Percentiles rank a stretch among this genome's conserved stretches.
These are phyloP conservation scores for Anisogramma anomala DNA, from an alignment of 2,329 filamentous ascomycete genomes.

Conservation along the genomic window DNA sequence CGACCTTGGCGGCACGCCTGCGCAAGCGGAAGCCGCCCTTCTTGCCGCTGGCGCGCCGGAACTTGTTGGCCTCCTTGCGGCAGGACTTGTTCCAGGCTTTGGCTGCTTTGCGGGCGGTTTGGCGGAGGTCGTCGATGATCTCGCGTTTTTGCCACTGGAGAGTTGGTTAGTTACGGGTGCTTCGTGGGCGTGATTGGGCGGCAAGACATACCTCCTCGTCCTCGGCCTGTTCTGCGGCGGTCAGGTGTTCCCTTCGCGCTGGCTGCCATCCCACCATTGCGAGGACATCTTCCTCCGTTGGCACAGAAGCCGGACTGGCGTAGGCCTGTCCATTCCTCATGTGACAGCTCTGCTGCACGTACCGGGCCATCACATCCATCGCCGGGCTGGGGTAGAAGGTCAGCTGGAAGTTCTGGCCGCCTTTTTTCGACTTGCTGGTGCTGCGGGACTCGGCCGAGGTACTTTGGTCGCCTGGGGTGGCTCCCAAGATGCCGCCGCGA, in stretches of 20 bases:
- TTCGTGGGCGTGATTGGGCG: no score
- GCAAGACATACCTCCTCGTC: conserved; percentile 8
- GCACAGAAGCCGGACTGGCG: neutral
- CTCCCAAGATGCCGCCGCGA: neutral
- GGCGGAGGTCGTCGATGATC: conserved; percentile 2
- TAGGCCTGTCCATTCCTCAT: neutral
- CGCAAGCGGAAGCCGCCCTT: neutral
- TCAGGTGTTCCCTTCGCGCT: neutral
- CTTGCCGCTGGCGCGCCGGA: neutral
- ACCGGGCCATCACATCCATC: conserved; percentile 6
- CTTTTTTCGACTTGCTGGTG: neutral
- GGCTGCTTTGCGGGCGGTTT: conserved; percentile 2
- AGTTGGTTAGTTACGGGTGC: no score
- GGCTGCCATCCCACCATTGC: conserved; percentile 9
- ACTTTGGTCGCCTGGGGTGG: neutral
- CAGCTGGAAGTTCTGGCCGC: conserved; percentile 8
- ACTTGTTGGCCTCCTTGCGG: conserved; percentile 2
- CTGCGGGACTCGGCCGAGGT: neutral
- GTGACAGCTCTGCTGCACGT: conserved; percentile 7
- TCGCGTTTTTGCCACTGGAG: conserved; percentile 8
- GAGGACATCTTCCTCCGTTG: conserved; percentile 4
- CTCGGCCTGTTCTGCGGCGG: conserved; percentile 1
- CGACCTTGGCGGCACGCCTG: neutral
- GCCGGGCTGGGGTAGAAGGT: conserved; percentile 10
- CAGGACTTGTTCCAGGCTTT: conserved; percentile 9